Conservation (phyloP, 768 basidiomycete species). For the Lanmaoa rubissima region DNA sequence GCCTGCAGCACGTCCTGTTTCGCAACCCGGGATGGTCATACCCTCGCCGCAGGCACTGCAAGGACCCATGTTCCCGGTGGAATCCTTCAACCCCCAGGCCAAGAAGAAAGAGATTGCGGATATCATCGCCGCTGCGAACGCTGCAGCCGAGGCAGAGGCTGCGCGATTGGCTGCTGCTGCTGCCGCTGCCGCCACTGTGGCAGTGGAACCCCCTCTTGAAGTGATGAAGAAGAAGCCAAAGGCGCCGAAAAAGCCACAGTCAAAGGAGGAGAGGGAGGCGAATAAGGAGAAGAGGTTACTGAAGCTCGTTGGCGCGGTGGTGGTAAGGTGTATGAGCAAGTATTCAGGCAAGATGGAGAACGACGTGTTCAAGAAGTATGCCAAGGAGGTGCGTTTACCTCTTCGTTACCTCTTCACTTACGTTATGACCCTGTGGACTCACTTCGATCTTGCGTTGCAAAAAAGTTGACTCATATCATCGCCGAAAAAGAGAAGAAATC, state of each 20-base stretch:
- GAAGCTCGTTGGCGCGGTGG: constrained; percentile 84
- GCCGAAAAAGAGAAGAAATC: constrained; percentile 97
- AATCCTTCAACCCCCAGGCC: not conserved
- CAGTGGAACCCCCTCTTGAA: constrained; percentile 12
- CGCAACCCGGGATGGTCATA: not conserved
- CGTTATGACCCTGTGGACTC: not conserved
- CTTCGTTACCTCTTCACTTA: constrained; percentile 1
- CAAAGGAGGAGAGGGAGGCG: constrained; percentile 59
- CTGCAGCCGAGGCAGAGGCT: constrained; percentile 35
- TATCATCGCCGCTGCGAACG: constrained; percentile 42
- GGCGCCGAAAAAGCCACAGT: constrained; percentile 38
- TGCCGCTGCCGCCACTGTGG: constrained; percentile 4
- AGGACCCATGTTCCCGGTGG: not conserved
- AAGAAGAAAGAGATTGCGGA: constrained; percentile 35
- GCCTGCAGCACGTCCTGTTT: not conserved
- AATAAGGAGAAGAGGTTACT: constrained; percentile 79
- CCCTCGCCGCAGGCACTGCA: not conserved
- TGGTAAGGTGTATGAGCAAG: constrained; percentile 93
- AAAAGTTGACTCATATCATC: constrained; percentile 79
- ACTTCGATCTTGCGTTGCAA: not conserved
- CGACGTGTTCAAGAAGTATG: constrained; percentile 91
- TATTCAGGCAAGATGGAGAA: constrained; percentile 71
- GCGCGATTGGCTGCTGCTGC: constrained; percentile 30
- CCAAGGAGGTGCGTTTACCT: constrained; percentile 72
- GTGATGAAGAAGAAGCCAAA: constrained; percentile 29